Base-by-base conservation (phyloP, 2,329 filamentous ascomycete genomes). In the Ophiostoma australiae region DNA sequence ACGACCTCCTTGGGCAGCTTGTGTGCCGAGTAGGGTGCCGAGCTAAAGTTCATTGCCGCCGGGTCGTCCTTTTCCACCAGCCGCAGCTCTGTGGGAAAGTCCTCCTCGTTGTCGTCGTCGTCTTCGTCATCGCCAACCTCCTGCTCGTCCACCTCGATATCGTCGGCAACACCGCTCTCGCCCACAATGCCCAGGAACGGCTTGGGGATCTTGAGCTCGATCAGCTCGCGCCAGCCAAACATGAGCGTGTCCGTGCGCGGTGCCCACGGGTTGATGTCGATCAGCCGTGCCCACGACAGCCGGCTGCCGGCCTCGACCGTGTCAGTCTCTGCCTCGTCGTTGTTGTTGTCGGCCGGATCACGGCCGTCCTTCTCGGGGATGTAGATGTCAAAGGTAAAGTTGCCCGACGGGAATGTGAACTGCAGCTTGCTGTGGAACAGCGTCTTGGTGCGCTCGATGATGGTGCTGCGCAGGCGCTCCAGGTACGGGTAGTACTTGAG, bases 241-340 rank as follows among this genome's bases (percentile, higher is more conserved):
- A 97, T 83, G 65, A 98, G 80, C 4, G 92, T 90, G 81, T 99
- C 95, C 0, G 95, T 99, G 72, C 92, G 85, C 61, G 89, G 87
- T 0, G 94, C 94, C 92, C 94, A 99, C 0, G 95, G 93, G 77
- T 98, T 98, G 77, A 99, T 91, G 78, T 99, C 95, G 68, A 99
- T 90, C 13, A 99, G 83, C 82, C 93, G 91, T 1, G 96, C 91
- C 67, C 87, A 85, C 68, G 92, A 88, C 70, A 96, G 86, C 1
- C 90, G 77, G 70, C 81, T 78, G 81, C 71, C 76, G 52, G 79
- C 77, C 39, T 79, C 76, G 39, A 79, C 83, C 37, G 84, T 84
- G 35, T 81, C 79, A 17, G 89, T 79, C 20, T 79, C 74, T 63
- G 41, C 67, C 65, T 70, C 72, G 61, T 66, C 69, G 11, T 41